A percentile compares a stretch with the other conserved stretches of the same genome.
Evolutionary conservation across 2,329 filamentous ascomycete genomes (phyloP).

Genomic region (Diaporthe sp.): DNA sequence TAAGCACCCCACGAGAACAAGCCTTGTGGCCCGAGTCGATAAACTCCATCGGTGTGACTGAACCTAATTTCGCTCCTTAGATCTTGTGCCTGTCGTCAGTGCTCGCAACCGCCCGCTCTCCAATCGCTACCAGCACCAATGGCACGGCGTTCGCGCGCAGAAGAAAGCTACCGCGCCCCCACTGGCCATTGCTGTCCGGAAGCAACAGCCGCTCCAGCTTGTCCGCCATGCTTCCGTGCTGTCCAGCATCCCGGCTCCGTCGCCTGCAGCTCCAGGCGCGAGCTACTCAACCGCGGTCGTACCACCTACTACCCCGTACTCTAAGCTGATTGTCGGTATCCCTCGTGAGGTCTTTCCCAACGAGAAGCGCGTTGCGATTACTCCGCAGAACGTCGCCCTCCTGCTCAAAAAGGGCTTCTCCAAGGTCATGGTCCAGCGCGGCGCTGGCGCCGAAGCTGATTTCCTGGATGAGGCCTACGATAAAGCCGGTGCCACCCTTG

Average conservation of each 20-base stretch:
- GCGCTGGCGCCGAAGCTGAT: slow-evolving; percentile 82
- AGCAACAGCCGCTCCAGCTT: slow-evolving; percentile 51
- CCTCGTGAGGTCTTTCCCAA: slow-evolving; percentile 82
- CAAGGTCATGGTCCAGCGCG: slow-evolving; percentile 81
- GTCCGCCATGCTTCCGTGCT: slow-evolving; percentile 55
- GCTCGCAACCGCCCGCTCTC: slow-evolving; percentile 30
- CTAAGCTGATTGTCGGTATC: slow-evolving; percentile 80
- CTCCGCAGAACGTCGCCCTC: slow-evolving; percentile 84
- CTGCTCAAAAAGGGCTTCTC: slow-evolving; percentile 88
- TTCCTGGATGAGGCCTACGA: slow-evolving; percentile 84
- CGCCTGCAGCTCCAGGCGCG: slow-evolving; percentile 40
- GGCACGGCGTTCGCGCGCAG: slow-evolving; percentile 53
- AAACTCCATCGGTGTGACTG: not conserved
- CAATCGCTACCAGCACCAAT: slow-evolving; percentile 49
- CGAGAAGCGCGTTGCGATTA: slow-evolving; percentile 87
- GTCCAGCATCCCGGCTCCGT: slow-evolving; percentile 43
- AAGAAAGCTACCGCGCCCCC: slow-evolving; percentile 42
- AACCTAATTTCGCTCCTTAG: slow-evolving; percentile 28
- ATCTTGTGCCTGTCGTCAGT: slow-evolving; percentile 17
- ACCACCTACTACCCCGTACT: slow-evolving; percentile 72
- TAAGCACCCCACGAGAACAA: slow-evolving; percentile 33
- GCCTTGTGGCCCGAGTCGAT: slow-evolving; percentile 5
- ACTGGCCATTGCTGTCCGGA: slow-evolving; percentile 43
- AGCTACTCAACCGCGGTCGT: slow-evolving; percentile 56
- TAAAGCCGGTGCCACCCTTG: slow-evolving; percentile 81